A percentile compares a stretch with the other conserved stretches of the same genome.
Evolutionary conservation across 768 basidiomycete genomes (phyloP).

Genomic region (Collybiopsis confluens): DNA sequence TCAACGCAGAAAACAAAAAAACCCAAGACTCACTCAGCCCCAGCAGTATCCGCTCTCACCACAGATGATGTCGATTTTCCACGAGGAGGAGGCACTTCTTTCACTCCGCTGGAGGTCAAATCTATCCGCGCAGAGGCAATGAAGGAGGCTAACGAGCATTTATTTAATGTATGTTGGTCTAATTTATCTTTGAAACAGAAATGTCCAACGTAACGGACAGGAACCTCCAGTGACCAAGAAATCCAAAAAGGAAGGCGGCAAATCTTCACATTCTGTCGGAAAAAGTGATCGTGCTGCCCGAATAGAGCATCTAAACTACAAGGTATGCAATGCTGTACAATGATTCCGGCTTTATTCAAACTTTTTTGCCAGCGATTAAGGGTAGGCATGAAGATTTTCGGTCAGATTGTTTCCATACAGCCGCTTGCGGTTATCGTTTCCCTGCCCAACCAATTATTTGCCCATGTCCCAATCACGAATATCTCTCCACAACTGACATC

Average conservation of each 20-base stretch:
- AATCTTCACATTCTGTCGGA: conserved; percentile 26
- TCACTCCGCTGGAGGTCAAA: conserved; percentile 90
- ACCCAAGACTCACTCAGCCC: conserved; percentile 36
- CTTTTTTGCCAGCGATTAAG: conserved; percentile 57
- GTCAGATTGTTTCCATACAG: conserved; percentile 81
- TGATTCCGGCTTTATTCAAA: not conserved
- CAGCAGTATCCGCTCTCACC: conserved; percentile 33
- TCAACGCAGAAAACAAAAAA: conserved; percentile 56
- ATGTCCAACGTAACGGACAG: conserved; percentile 21
- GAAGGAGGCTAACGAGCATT: conserved; percentile 78
- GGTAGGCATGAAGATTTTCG: conserved; percentile 82
- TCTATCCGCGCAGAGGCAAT: conserved; percentile 77
- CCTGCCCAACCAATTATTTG: conserved; percentile 92
- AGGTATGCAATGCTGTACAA: conserved; percentile 40
- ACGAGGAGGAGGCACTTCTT: conserved; percentile 85
- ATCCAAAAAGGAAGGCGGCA: conserved; percentile 38
- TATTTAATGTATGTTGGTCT: conserved; percentile 54
- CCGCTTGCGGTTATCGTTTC: conserved; percentile 90
- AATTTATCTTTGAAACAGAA: not conserved
- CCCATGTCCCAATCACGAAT: conserved; percentile 91
- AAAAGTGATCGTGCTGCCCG: conserved; percentile 57
- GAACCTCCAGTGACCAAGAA: conserved; percentile 38
- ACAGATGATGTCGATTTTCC: conserved; percentile 89
- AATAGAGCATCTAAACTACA: conserved; percentile 92
- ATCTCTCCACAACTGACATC: conserved; percentile 76